Conservation (phyloP, 768 basidiomycete species). For the Pulveroboletus sp. region DNA sequence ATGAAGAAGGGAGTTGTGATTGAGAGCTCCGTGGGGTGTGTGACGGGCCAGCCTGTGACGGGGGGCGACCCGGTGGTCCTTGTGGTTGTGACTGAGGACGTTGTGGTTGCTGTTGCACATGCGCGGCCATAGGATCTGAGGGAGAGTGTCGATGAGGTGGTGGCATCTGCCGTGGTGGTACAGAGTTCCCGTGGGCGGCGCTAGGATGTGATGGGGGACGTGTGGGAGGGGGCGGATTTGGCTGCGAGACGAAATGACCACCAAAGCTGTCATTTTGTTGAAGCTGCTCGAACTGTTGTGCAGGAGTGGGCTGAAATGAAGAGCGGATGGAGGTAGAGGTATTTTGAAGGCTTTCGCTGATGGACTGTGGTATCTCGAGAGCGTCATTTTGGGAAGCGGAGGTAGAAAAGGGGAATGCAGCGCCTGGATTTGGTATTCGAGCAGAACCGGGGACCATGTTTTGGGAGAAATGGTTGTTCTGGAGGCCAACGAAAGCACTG, state of each 20-base stretch:
- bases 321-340: conserved; percentile 37
- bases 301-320: conserved; percentile 55
- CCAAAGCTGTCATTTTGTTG: conserved; percentile 36
- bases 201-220: conserved; percentile 46
- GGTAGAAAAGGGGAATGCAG: conserved; percentile 43
- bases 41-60: conserved; percentile 47
- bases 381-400: conserved; percentile 48
- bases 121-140: conserved; percentile 43
- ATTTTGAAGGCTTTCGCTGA: conserved; percentile 37
- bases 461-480: conserved; percentile 33
- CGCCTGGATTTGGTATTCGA: conserved; percentile 34
- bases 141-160: conserved; percentile 46
- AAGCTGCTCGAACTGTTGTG: conserved; percentile 63
- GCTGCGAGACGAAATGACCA: conserved; percentile 36
- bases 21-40: conserved; percentile 46
- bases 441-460: conserved; percentile 31
- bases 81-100: conserved; percentile 64
- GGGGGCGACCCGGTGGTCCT: conserved; percentile 44
- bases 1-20: conserved; percentile 33
- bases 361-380: conserved; percentile 46
- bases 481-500: conserved; percentile 43
- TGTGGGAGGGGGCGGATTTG: conserved; percentile 37
- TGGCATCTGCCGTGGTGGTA: conserved; percentile 32
- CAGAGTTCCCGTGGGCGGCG: conserved; percentile 28
- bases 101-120: conserved; percentile 38